Evolutionary conservation across 78 protist species (phyloP).

Genomic region (Cavenderia fasciculata): DNA sequence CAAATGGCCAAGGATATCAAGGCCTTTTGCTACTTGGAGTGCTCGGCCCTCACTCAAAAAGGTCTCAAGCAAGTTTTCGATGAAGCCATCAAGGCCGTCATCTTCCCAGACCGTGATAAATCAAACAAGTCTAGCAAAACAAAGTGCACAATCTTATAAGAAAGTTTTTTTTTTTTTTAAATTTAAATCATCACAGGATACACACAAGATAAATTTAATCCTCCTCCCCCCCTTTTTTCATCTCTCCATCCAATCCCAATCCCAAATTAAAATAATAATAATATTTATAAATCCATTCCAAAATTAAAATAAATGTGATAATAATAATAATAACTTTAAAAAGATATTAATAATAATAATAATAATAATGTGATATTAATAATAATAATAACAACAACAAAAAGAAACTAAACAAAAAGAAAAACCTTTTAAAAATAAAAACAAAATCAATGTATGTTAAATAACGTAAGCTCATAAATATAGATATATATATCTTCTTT

Average conservation of each 20-base stretch:
- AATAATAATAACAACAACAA: too few relatives aligned
- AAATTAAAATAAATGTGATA: not conserved
- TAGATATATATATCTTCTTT: too few relatives aligned
- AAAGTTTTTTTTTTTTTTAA: too few relatives aligned
- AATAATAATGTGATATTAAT: too few relatives aligned
- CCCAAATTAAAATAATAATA: not conserved
- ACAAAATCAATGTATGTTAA: too few relatives aligned
- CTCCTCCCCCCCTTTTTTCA: not conserved
- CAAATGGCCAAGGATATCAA: constrained; percentile 79
- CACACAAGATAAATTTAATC: not conserved
- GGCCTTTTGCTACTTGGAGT: constrained; percentile 92
- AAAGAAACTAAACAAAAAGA: too few relatives aligned
- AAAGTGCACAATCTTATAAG: constrained; percentile 71
- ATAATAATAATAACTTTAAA: not conserved
- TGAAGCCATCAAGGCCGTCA: constrained; percentile 85
- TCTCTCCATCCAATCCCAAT: not conserved
- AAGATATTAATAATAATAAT: too few relatives aligned
- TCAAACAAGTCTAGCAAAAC: constrained; percentile 49
- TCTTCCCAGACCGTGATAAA: constrained; percentile 80
- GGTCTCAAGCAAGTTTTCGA: constrained; percentile 93
- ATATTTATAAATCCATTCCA: not conserved
- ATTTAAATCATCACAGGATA: too few relatives aligned
- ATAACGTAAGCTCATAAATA: too few relatives aligned
- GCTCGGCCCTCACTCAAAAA: constrained; percentile 94
- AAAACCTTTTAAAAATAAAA: too few relatives aligned